Percentiles rank a stretch among this genome's conserved stretches.
These are phyloP conservation scores for Boletus albobrunnescens DNA, from an alignment of 1,284 basidiomycete genomes.

Conservation along the genomic window DNA sequence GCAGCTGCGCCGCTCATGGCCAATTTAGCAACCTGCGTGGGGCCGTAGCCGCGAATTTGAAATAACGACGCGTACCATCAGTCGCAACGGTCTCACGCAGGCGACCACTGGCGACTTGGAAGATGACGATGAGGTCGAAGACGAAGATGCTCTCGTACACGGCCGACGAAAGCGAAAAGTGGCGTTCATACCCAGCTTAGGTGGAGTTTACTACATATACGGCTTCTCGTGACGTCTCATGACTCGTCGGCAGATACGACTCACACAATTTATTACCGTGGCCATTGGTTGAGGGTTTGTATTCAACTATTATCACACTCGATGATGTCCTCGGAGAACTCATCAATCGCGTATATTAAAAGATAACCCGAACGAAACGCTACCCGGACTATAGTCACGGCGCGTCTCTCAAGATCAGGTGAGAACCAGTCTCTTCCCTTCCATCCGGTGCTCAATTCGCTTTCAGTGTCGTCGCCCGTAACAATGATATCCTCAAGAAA, in stretches of 20 bases:
- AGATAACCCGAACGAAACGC: constrained; percentile 77
- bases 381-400: constrained; percentile 69
- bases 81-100: constrained; percentile 57
- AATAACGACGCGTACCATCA: constrained; percentile 71
- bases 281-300: constrained; percentile 77
- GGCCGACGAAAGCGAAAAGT: constrained; percentile 72
- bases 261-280: constrained; percentile 81
- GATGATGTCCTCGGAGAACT: constrained; percentile 22
- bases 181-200: constrained; percentile 70
- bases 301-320: constrained; percentile 11
- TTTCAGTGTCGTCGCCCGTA: constrained; percentile 74
- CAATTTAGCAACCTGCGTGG: constrained; percentile 73
- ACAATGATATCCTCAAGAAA: constrained; percentile 79
- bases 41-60: constrained; percentile 80
- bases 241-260: constrained; percentile 57
- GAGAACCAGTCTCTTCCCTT: constrained; percentile 1
- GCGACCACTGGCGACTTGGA: constrained; percentile 71
- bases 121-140: constrained; percentile 59
- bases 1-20: constrained; percentile 16
- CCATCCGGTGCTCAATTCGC: constrained; percentile 11
- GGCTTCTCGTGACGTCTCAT: constrained; percentile 21
- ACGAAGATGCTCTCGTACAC: constrained; percentile 50
- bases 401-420: constrained; percentile 76
- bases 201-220: constrained; percentile 40
- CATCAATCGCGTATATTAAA: constrained; percentile 23